Conservation (phyloP, 495 filamentous ascomycete species). For the Aspergillus egyptiacus region DNA sequence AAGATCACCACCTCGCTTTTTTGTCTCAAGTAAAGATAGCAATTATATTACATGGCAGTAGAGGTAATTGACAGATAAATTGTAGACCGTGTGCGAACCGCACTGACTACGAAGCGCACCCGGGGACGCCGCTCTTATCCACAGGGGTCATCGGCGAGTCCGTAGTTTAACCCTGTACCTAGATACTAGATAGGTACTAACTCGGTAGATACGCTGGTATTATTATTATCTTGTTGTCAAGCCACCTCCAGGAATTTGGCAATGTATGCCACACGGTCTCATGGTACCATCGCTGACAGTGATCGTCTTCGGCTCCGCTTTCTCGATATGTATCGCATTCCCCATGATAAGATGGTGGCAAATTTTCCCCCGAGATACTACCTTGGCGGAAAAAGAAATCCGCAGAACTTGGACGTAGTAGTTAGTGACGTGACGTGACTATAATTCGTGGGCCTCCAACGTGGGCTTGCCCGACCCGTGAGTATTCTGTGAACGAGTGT, state of each 20-base stretch:
- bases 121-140: slow-evolving; percentile 17
- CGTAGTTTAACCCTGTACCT: too few relatives aligned
- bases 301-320: slow-evolving; percentile 13
- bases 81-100: slow-evolving; percentile 4
- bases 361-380: slow-evolving; percentile 4
- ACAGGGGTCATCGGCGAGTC: slow-evolving; percentile 26
- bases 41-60: neutral
- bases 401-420: too few relatives aligned
- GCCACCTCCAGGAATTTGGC: slow-evolving; percentile 16
- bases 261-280: slow-evolving; percentile 7
- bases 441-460: too few relatives aligned
- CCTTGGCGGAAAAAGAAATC: neutral
- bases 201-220: too few relatives aligned
- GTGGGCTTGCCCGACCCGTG: too few relatives aligned
- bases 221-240: slow-evolving; percentile 4
- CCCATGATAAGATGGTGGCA: slow-evolving; percentile 25
- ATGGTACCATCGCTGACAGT: slow-evolving; percentile 5
- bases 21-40: neutral
- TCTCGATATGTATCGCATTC: neutral
- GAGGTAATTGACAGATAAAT: neutral
- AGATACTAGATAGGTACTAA: too few relatives aligned
- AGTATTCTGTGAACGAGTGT: neutral
- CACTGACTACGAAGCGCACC: slow-evolving; percentile 8
- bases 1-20: slow-evolving; percentile 7
- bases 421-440: too few relatives aligned